Conservation (phyloP, 75 land plant genomes). For the Selaginella moellendorffii region DNA sequence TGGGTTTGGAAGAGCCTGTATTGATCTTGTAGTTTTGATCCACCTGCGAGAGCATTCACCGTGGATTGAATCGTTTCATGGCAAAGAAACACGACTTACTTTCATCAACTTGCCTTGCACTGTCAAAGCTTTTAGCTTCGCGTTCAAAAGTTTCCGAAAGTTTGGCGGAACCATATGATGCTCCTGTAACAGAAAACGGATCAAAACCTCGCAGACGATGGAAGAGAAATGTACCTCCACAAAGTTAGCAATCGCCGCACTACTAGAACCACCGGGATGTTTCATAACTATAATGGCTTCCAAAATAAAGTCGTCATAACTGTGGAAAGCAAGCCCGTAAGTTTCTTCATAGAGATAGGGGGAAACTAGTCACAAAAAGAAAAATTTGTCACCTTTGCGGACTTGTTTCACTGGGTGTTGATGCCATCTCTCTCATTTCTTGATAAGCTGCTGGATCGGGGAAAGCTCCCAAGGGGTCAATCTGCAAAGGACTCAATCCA, state of each 20-base stretch:
- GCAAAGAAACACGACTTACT: neutral
- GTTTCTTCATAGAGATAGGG: neutral
- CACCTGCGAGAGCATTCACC: neutral
- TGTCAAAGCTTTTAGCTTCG: neutral
- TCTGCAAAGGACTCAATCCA: conserved; percentile 11
- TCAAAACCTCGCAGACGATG: neutral
- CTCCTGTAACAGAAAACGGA: neutral
- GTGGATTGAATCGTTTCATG: neutral
- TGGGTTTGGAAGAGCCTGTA: neutral
- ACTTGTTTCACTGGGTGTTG: neutral
- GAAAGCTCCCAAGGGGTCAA: conserved; percentile 16
- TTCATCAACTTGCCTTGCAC: neutral
- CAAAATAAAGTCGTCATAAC: conserved; percentile 58
- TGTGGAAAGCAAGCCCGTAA: conserved; percentile 13
- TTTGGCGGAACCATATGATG: neutral
- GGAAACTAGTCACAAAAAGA: conserved; percentile 3
- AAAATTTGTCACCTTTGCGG: neutral
- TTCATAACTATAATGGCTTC: conserved; percentile 52
- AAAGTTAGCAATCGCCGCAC: conserved; percentile 47
- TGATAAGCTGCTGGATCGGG: conserved; percentile 11
- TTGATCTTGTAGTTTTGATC: neutral
- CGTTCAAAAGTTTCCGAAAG: neutral
- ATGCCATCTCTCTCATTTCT: no score
- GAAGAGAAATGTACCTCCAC: conserved; percentile 37
- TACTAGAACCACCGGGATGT: conserved; percentile 67